Evolutionary conservation across 2,329 filamentous ascomycete genomes (phyloP).

Genomic region (Didymella lethalis): DNA sequence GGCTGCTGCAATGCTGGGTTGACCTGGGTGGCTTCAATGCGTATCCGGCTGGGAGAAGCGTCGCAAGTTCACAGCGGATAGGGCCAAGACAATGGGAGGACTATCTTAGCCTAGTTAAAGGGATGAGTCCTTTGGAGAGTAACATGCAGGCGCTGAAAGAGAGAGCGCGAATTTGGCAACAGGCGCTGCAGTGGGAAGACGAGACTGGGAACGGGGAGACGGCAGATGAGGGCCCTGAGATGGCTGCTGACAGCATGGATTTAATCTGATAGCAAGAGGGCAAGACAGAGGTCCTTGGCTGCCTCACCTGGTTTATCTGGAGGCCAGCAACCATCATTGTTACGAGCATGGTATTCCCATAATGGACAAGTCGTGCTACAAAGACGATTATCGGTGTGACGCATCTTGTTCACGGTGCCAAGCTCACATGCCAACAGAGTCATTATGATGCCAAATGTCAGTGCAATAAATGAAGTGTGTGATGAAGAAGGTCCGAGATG

Average conservation of each 20-base stretch:
- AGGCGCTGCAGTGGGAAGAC: conserved; percentile 29
- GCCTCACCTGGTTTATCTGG: too few species aligned
- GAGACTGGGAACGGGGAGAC: neutral
- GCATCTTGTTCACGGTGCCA: neutral
- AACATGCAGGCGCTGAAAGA: conserved; percentile 27
- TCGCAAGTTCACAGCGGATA: conserved; percentile 29
- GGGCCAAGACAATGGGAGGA: conserved; percentile 24
- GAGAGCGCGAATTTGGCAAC: conserved; percentile 28
- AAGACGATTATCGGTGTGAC: neutral
- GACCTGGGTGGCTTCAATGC: conserved; percentile 41
- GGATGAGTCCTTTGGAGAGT: conserved; percentile 19
- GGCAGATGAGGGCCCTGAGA: neutral
- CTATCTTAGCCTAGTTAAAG: conserved; percentile 22
- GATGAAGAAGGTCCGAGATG: neutral
- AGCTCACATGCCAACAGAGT: neutral
- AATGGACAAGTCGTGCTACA: neutral
- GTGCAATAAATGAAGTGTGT: conserved; percentile 1
- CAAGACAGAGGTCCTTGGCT: too few species aligned
- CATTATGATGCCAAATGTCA: neutral
- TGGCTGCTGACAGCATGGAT: neutral
- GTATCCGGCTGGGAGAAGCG: conserved; percentile 39
- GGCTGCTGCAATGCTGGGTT: conserved; percentile 39
- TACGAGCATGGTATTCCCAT: neutral
- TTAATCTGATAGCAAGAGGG: neutral
- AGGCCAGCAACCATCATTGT: neutral